Conservation (phyloP, 2,329 filamentous ascomycete species). For the Moelleriella libera region DNA sequence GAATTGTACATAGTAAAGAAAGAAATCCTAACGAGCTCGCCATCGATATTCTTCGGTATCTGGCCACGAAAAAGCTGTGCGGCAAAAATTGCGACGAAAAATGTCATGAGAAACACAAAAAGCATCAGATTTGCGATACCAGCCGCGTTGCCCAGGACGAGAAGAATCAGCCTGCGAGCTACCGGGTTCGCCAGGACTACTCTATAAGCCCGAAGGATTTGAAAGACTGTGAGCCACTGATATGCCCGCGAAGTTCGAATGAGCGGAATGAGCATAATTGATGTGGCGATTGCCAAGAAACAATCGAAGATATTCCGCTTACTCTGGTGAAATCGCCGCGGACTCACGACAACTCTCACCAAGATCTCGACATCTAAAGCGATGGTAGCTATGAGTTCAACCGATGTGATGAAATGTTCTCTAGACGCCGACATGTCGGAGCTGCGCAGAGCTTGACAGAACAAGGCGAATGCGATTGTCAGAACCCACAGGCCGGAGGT, state of each 20-base stretch:
- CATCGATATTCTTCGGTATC: conserved; percentile 48
- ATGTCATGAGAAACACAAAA: conserved; percentile 92
- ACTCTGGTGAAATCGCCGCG: conserved; percentile 63
- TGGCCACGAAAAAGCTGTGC: conserved; percentile 85
- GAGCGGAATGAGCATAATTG: conserved; percentile 70
- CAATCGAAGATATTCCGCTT: conserved; percentile 72
- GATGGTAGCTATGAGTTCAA: conserved; percentile 64
- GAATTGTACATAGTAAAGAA: conserved; percentile 91
- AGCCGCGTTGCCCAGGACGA: conserved; percentile 79
- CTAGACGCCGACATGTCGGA: conserved; percentile 54
- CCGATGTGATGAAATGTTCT: conserved; percentile 50
- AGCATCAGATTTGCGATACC: conserved; percentile 92
- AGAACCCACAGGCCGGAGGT: conserved; percentile 66
- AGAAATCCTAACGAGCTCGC: conserved; percentile 51
- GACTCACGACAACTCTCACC: conserved; percentile 64
- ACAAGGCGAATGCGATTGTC: conserved; percentile 66
- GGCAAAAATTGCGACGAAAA: conserved; percentile 85
- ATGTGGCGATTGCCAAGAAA: conserved; percentile 64
- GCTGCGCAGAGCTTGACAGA: conserved; percentile 66
- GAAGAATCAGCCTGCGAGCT: conserved; percentile 70
- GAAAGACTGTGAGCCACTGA: conserved; percentile 82
- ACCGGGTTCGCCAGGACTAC: conserved; percentile 81
- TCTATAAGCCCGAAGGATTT: conserved; percentile 83
- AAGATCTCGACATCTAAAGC: conserved; percentile 71
- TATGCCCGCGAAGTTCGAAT: conserved; percentile 67